phyloP scores from a whole-genome alignment of 2,329 filamentous ascomycete genomes.

The Dendryphion nanum region DNA sequence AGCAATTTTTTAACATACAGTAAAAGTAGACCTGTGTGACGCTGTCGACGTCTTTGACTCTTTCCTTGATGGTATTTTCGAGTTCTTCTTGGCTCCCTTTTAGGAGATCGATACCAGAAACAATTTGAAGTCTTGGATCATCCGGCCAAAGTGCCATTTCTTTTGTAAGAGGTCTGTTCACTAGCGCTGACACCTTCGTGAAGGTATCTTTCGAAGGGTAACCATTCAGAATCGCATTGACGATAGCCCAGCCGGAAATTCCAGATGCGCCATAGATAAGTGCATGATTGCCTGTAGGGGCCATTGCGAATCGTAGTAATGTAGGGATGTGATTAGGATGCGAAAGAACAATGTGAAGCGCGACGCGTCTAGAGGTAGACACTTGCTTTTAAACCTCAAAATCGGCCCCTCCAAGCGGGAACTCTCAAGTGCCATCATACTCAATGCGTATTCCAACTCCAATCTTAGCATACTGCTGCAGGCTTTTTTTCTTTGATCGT shows the following conservation, averaged over 20 bases:
- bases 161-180: constrained; percentile 44
- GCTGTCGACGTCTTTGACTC: constrained; percentile 33
- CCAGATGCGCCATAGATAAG: constrained; percentile 46
- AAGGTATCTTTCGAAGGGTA: constrained; percentile 48
- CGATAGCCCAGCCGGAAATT: constrained; percentile 52
- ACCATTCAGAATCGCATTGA: constrained; percentile 47
- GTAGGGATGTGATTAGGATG: background rate
- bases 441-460: constrained; percentile 1
- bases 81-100: constrained; percentile 32
- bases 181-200: constrained; percentile 47
- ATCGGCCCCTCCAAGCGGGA: too few relatives aligned
- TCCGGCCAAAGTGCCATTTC: constrained; percentile 39
- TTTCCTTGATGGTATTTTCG: constrained; percentile 33
- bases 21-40: constrained; percentile 45
- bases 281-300: constrained; percentile 28
- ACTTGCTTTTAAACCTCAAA: constrained; percentile 12
- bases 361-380: constrained; percentile 5
- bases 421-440: too few relatives aligned
- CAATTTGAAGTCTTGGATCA: constrained; percentile 35
- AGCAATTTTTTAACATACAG: too few relatives aligned
- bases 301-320: background rate
- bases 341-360: constrained; percentile 1
- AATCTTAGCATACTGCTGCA: constrained; percentile 4
- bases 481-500: constrained; percentile 2
- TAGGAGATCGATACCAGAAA: constrained; percentile 43